Evolutionary conservation across 2,329 filamentous ascomycete species (phyloP).

Genomic region (Lizonia empirigonia): DNA sequence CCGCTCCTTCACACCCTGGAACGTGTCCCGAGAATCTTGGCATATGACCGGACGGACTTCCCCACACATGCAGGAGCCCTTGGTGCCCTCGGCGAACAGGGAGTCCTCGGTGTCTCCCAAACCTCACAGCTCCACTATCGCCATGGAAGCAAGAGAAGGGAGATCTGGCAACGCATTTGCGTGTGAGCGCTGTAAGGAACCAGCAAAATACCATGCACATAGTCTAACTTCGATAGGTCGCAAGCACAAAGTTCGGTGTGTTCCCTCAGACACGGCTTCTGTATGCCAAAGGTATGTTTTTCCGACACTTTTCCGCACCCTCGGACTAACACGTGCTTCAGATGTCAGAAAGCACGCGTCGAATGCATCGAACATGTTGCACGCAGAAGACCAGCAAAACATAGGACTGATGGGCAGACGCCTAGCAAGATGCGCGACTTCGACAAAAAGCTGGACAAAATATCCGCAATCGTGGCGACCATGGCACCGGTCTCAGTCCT

Average conservation of each 20-base stretch:
- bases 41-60: constrained; percentile 47
- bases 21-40: constrained; percentile 37
- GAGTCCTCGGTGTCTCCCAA: constrained; percentile 26
- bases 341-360: constrained; percentile 45
- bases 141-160: constrained; percentile 45
- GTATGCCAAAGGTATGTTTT: constrained; percentile 44
- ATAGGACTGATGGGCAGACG: constrained; percentile 29
- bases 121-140: constrained; percentile 34
- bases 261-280: constrained; percentile 39
- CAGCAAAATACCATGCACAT: background rate
- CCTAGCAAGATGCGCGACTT: constrained; percentile 41
- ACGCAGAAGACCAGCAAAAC: constrained; percentile 44
- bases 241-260: constrained; percentile 47
- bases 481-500: constrained; percentile 29
- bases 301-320: constrained; percentile 16
- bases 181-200: constrained; percentile 38
- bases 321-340: constrained; percentile 42
- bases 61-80: constrained; percentile 34
- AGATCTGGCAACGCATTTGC: constrained; percentile 47
- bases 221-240: constrained; percentile 21
- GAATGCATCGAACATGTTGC: constrained; percentile 47
- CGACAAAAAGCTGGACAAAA: constrained; percentile 43
- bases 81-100: constrained; percentile 30
- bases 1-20: constrained; percentile 19
- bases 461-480: constrained; percentile 41